These are phyloP conservation scores for Galeopsis tetrahit DNA, from an alignment of 257 asterid species.

Conservation along the genomic window DNA sequence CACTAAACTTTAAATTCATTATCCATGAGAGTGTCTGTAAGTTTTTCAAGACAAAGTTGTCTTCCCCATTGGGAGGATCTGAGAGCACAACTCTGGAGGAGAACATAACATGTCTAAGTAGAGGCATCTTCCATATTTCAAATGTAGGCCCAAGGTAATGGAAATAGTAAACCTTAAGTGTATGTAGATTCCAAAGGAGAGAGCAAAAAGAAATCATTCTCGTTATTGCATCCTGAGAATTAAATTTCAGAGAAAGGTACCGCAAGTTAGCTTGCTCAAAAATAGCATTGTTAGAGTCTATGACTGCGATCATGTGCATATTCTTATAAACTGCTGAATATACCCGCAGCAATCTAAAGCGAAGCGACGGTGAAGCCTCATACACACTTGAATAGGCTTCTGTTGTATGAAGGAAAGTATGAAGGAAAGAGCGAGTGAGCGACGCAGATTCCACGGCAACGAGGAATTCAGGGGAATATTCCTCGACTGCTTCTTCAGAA, in stretches of 20 bases:
- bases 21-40: too few species aligned
- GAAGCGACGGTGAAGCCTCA: neutral
- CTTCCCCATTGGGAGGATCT: neutral
- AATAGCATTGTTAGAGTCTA: too few species aligned
- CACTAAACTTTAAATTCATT: neutral
- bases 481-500: neutral
- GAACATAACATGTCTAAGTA: neutral
- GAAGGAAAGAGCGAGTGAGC: neutral
- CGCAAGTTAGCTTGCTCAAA: neutral
- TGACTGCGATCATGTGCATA: too few species aligned
- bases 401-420: neutral
- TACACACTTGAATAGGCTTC: too few species aligned
- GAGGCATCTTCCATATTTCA: conserved; percentile 15
- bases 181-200: neutral
- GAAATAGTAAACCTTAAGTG: neutral
- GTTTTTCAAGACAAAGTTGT: neutral
- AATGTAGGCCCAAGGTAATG: neutral
- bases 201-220: neutral
- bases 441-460: neutral
- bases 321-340: too few species aligned
- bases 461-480: neutral
- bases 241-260: too few species aligned
- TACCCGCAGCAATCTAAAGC: neutral
- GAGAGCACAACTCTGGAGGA: fast-evolving
- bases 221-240: too few species aligned